phyloP scores from a whole-genome alignment of 306 rosid genomes.

The Vigna hirtella region DNA sequence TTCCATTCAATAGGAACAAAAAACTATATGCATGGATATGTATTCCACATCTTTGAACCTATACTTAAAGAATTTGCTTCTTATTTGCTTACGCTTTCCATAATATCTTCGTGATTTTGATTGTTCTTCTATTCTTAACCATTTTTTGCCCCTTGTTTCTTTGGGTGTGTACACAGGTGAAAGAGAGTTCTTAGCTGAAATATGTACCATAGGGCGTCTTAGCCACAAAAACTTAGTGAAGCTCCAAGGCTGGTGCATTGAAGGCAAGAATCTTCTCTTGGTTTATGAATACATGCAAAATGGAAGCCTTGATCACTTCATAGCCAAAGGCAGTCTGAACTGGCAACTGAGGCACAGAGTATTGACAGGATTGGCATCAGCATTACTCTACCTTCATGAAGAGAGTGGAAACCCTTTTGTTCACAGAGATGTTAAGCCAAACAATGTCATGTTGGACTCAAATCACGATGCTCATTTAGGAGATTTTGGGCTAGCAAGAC shows the following conservation, averaged over 20 bases:
- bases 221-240: conserved; percentile 66
- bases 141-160: conserved; percentile 13
- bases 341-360: conserved; percentile 63
- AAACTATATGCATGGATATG: neutral
- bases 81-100: neutral
- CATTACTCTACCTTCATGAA: conserved; percentile 64
- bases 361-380: conserved; percentile 60
- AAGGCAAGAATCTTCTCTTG: conserved; percentile 46
- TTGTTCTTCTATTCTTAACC: conserved; percentile 3
- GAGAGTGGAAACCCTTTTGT: conserved; percentile 68
- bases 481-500: conserved; percentile 66
- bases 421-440: conserved; percentile 66
- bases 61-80: neutral
- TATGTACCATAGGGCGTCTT: conserved; percentile 64
- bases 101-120: neutral
- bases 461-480: conserved; percentile 56
- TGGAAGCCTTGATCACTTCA: conserved; percentile 60
- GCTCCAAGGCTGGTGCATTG: conserved; percentile 68
- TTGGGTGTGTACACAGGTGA: conserved; percentile 53
- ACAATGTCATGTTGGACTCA: conserved; percentile 59
- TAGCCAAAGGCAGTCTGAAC: conserved; percentile 52
- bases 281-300: conserved; percentile 70
- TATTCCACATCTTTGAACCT: neutral
- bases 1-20: neutral
- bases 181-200: conserved; percentile 66